Conservation (phyloP, 345 rosid genomes). For the Acer campestre region DNA sequence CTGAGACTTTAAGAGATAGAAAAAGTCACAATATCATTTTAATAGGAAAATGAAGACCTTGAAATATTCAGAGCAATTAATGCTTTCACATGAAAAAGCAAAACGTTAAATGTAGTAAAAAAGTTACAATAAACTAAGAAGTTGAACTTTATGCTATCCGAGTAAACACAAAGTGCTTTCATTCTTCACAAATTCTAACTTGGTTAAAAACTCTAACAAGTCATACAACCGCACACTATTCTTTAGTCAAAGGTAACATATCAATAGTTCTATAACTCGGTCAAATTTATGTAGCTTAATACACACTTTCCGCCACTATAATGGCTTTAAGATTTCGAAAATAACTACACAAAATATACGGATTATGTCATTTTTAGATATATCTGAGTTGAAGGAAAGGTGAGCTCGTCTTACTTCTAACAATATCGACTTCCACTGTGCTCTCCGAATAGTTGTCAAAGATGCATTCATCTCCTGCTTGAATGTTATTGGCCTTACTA, state of each 20-base stretch:
- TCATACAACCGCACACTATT: neutral
- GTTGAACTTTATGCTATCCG: neutral
- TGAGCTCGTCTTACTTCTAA: neutral
- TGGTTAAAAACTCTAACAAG: neutral
- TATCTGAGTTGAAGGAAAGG: neutral
- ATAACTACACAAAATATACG: neutral
- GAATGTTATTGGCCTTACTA: slow-evolving; percentile 29
- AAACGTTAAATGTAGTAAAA: too few relatives aligned
- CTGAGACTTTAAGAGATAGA: too few relatives aligned
- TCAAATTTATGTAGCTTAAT: neutral
- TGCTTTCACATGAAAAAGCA: too few relatives aligned
- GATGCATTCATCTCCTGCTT: slow-evolving; percentile 36
- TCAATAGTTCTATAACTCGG: neutral
- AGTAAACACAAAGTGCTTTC: neutral
- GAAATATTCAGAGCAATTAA: too few relatives aligned
- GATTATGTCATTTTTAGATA: neutral
- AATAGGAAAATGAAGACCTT: too few relatives aligned
- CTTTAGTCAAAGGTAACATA: neutral
- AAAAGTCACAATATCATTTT: too few relatives aligned
- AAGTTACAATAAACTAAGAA: too few relatives aligned
- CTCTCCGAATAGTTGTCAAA: slow-evolving; percentile 16
- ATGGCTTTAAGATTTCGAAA: neutral
- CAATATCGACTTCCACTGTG: slow-evolving; percentile 19
- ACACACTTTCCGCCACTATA: neutral
- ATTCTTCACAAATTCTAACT: neutral